Evolutionary conservation across 2,329 filamentous ascomycete species (phyloP).

Genomic region (Epichloe sylvatica): DNA sequence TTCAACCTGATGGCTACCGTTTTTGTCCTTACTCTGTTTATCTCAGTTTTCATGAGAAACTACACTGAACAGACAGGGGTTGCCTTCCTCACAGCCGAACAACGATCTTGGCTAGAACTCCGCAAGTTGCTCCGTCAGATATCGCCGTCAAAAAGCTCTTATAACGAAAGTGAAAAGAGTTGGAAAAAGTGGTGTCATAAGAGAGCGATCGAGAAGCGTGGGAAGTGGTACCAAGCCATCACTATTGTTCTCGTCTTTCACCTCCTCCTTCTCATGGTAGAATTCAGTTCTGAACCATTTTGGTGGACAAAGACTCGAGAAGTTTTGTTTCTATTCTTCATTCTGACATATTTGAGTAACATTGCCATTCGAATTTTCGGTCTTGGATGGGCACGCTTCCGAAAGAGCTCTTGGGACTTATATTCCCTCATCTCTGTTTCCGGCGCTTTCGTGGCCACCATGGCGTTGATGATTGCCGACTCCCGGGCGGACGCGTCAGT

Average conservation of each 20-base stretch:
- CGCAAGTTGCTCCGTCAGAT: slow-evolving; percentile 86
- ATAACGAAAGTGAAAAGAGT: slow-evolving; percentile 57
- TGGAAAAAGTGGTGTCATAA: slow-evolving; percentile 95
- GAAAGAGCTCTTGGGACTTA: slow-evolving; percentile 88
- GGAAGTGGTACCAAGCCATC: slow-evolving; percentile 75
- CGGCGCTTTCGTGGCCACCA: slow-evolving; percentile 65
- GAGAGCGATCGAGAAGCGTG: slow-evolving; percentile 83
- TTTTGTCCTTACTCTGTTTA: slow-evolving; percentile 92
- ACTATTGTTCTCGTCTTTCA: slow-evolving; percentile 72
- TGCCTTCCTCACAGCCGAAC: slow-evolving; percentile 86
- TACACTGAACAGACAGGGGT: slow-evolving; percentile 98
- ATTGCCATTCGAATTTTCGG: slow-evolving; percentile 73
- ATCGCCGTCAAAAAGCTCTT: slow-evolving; percentile 83
- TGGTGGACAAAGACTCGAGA: slow-evolving; percentile 62
- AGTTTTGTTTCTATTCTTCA: slow-evolving; percentile 67
- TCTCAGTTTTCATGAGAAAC: slow-evolving; percentile 98
- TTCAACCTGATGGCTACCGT: slow-evolving; percentile 96
- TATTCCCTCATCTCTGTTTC: slow-evolving; percentile 70
- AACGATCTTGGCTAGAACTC: slow-evolving; percentile 91
- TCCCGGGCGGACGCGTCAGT: slow-evolving; percentile 49
- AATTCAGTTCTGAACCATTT: slow-evolving; percentile 63
- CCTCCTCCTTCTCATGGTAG: slow-evolving; percentile 66
- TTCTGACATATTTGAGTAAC: slow-evolving; percentile 69
- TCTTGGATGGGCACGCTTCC: slow-evolving; percentile 81
- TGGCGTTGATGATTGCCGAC: slow-evolving; percentile 57